Evolutionary conservation across 164 flowering plant genomes (phyloP), one percentile per base, ranked within the genome.

Genomic region (Aristolochia fimbriata): DNA sequence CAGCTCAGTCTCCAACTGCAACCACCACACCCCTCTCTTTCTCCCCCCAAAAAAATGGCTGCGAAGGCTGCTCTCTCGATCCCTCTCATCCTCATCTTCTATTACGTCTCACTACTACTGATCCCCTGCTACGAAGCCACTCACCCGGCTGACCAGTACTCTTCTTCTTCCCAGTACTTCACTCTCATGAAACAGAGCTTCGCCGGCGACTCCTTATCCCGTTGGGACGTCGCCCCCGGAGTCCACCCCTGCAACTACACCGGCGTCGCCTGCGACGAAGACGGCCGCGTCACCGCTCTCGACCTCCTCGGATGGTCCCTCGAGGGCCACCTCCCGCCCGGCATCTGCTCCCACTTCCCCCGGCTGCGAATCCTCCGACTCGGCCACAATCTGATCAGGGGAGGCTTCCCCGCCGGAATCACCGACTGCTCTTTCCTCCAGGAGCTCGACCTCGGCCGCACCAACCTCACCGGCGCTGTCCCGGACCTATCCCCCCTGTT

Each of bases 391-490:
- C 56, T 58, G 0, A 61, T 93, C 54, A 58, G 52, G 17, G 91
- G 88, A 15, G 64, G 33, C 23, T 86, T 90, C 60, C 88, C 89
- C 0, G 23, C 56, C 22, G 63, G 79, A 58, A 57, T 93, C 55
- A 45, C 56, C 58, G 83, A 90, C 62, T 93, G 97, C 69, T 74
- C 89, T 51, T 54, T 68, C 64, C 61, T 93, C 51, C 86, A 86
- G 78, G 87, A 78, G 58, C 84, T 93, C 49, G 75, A 81, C 66
- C 66, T 84, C 71, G 78, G 60, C 43, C 27, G 1, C 5, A 8
- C 76, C 16, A 58, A 58, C 56, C 80, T 85, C 50, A 60, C 70
- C 0, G 93, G 89, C 25, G 58, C 48, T 15, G 64, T 90, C 19
- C 97, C 97, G 0, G 74, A 86, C 63, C 75, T 93, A 21, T 80